Evolutionary conservation across 352 stramenopile species (phyloP).

Genomic region (Pythium dissimile): DNA sequence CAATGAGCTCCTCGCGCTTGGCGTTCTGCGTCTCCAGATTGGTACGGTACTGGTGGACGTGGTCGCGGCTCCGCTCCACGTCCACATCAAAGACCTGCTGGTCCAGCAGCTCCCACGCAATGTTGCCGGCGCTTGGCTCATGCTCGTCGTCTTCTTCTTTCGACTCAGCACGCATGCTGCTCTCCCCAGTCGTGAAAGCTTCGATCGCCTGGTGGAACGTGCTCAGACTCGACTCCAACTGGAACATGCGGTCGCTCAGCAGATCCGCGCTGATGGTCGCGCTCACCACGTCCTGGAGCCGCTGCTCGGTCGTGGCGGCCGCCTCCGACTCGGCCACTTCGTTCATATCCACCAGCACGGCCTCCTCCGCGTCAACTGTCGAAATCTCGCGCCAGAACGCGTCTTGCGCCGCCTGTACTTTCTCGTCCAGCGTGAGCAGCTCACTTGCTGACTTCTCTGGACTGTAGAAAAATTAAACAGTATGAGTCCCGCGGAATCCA

Average conservation of each 20-base stretch:
- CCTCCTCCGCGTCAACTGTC: conserved; percentile 36
- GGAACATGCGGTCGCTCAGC: conserved; percentile 87
- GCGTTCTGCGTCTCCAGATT: conserved; percentile 63
- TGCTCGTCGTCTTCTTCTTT: conserved; percentile 19
- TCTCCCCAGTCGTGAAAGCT: conserved; percentile 29
- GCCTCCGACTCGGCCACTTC: conserved; percentile 54
- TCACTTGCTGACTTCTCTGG: conserved; percentile 2
- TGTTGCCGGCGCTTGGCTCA: conserved; percentile 34
- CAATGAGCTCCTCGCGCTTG: conserved; percentile 60
- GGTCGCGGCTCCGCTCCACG: conserved; percentile 57
- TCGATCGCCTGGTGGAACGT: conserved; percentile 67
- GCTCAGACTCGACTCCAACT: conserved; percentile 76
- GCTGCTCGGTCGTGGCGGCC: conserved; percentile 37
- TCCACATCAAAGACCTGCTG: conserved; percentile 80
- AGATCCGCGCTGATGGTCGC: conserved; percentile 81
- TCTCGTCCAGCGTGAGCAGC: conserved; percentile 14
- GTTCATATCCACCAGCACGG: conserved; percentile 60
- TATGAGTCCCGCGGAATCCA: not conserved
- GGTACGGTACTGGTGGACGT: conserved; percentile 76
- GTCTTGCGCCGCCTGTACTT: conserved; percentile 16
- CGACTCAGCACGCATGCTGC: conserved; percentile 11
- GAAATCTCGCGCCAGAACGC: conserved; percentile 35
- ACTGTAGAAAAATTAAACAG: not conserved
- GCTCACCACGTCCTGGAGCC: conserved; percentile 72
- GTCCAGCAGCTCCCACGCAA: conserved; percentile 73